Evolutionary conservation across 1,284 basidiomycete genomes (phyloP).

Genomic region (Irpex sp.): DNA sequence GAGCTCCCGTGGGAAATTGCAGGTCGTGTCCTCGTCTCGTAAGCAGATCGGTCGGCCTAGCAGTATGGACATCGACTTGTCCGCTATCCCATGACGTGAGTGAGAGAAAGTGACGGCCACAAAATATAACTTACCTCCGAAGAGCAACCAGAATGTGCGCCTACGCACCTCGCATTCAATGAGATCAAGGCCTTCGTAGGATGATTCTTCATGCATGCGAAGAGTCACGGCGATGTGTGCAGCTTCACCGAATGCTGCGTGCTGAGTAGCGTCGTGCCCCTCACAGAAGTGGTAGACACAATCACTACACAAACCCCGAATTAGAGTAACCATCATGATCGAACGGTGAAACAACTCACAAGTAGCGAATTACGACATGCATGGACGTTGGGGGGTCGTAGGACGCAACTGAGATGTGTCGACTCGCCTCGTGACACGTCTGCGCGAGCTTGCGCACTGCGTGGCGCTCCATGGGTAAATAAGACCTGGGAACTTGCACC

Average conservation of each 20-base stretch:
- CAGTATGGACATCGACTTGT: constrained; percentile 85
- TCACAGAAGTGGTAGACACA: constrained; percentile 83
- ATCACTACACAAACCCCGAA: constrained; percentile 44
- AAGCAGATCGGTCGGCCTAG: constrained; percentile 77
- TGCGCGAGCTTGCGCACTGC: constrained; percentile 75
- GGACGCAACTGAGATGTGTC: constrained; percentile 71
- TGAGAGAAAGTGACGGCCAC: neutral
- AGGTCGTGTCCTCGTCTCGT: constrained; percentile 83
- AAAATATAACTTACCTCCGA: constrained; percentile 55
- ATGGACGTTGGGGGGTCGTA: constrained; percentile 81
- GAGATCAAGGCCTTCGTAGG: constrained; percentile 76
- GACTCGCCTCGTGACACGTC: constrained; percentile 76
- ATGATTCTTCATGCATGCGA: constrained; percentile 79
- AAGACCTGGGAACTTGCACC: constrained; percentile 77
- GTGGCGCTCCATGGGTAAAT: constrained; percentile 76
- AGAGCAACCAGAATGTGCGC: constrained; percentile 82
- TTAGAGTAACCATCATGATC: neutral
- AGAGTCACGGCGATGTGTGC: constrained; percentile 78
- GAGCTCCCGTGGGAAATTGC: constrained; percentile 80
- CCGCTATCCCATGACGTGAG: constrained; percentile 43
- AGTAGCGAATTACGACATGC: constrained; percentile 80
- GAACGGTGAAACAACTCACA: constrained; percentile 45
- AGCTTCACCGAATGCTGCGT: constrained; percentile 80
- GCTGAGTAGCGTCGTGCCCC: constrained; percentile 82
- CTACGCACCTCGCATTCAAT: constrained; percentile 83